A percentile compares a stretch with the other conserved stretches of the same genome.
Evolutionary conservation across 140 eudicot species (phyloP).

Genomic region (Cichorium intybus): DNA sequence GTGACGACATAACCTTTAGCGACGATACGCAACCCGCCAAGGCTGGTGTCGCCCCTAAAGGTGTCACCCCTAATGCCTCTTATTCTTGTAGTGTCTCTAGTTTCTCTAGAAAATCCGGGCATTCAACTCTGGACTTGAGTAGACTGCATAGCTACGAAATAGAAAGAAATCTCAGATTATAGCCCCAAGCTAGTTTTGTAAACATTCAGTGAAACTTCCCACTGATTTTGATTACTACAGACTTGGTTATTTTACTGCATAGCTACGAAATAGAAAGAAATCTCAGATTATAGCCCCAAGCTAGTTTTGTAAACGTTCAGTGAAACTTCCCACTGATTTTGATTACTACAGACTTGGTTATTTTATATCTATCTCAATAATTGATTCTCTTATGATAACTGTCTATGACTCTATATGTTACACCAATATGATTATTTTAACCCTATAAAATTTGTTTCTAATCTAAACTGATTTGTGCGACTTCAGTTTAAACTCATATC

Average conservation of each 20-base stretch:
- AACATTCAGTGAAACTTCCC: background rate
- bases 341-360: background rate
- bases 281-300: background rate
- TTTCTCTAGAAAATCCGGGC: conserved; percentile 84
- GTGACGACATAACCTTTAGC: too few relatives aligned
- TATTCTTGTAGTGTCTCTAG: too few relatives aligned
- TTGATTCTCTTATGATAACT: background rate
- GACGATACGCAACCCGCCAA: too few relatives aligned
- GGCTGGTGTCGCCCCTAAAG: too few relatives aligned
- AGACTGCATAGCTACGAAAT: conserved; percentile 66
- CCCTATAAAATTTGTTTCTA: background rate
- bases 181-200: background rate
- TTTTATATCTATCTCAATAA: background rate
- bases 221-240: too few relatives aligned
- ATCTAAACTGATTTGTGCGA: background rate
- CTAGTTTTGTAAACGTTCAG: background rate
- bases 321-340: too few relatives aligned
- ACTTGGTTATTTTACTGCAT: too few relatives aligned
- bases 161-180: background rate
- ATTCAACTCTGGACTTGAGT: conserved; percentile 73
- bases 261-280: conserved; percentile 42
- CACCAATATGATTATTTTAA: background rate
- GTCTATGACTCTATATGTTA: background rate
- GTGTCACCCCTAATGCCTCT: too few relatives aligned
- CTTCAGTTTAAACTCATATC: background rate